Evolutionary conservation across 2,329 filamentous ascomycete genomes (phyloP).

Genomic region (Calonectria multiphialidica): DNA sequence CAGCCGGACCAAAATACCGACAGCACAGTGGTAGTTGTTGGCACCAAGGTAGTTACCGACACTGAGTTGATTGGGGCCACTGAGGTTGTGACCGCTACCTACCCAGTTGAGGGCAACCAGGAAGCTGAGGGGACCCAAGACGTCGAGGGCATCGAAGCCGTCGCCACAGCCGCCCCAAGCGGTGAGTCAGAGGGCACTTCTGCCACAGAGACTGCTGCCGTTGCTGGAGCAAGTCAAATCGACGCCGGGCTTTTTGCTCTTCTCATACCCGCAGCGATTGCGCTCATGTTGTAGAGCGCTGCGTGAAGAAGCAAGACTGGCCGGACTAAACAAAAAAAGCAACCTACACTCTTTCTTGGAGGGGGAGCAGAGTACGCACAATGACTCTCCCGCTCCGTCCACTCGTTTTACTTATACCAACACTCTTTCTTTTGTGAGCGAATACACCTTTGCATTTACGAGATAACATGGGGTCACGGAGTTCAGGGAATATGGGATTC

Average conservation of each 20-base stretch:
- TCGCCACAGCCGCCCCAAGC: constrained; percentile 29
- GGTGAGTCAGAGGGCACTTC: background rate
- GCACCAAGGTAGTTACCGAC: background rate
- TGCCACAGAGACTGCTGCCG: background rate
- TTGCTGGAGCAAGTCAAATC: background rate
- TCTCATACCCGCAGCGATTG: constrained; percentile 50
- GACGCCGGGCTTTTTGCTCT: constrained; percentile 26
- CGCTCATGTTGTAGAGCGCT: constrained; percentile 51
- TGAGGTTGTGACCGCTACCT: background rate
- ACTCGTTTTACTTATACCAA: background rate
- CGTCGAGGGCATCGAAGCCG: constrained; percentile 25
- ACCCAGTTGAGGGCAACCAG: constrained; percentile 1
- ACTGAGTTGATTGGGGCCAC: background rate
- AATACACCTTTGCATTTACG: background rate
- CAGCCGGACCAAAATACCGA: background rate
- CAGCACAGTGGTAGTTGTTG: background rate
- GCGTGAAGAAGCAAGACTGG: constrained; percentile 21
- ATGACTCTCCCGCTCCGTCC: background rate
- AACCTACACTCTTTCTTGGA: background rate
- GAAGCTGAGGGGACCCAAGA: constrained; percentile 1
- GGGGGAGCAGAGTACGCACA: background rate
- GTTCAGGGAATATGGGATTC: background rate
- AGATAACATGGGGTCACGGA: background rate
- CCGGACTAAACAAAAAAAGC: no score
- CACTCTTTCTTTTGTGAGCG: constrained; percentile 1